Base-by-base conservation (phyloP, 2,329 filamentous ascomycete genomes). In the Fusarium xylarioides region DNA sequence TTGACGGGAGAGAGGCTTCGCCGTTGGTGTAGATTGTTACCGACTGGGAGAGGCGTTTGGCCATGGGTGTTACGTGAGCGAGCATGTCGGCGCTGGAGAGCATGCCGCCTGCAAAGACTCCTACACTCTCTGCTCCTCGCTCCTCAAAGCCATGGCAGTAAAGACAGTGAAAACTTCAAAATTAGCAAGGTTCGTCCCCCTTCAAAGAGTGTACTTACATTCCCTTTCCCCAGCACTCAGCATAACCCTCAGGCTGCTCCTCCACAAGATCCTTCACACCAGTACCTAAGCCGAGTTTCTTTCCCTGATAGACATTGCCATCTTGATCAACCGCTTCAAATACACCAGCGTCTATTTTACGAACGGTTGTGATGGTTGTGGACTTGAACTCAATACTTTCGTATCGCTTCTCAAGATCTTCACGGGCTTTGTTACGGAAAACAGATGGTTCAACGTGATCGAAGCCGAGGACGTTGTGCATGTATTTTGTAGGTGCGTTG, bases 131-230 rank as follows among this genome's bases (percentile, higher is more conserved):
- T 6, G 79, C 77, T 4, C 86, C 87, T 19, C 85, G 82, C 56
- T 90, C 86, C 69, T 91, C 89, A 76, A 84, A 91, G 9, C 89
- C 89, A 70, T 90, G 84, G 77, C 88, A 91, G 73, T 87, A 89
- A 3, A 91, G 83, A 71, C 88, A 91, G 73, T 90, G 88, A 71
- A 88, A 90, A 49, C 84, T 46, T 30, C 1, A 26, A 3, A 16
- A 32, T 76, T 32, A 72, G 63, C 26, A 34, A 49, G 15, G 55
- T 42, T 42, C 21, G 34, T 35, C 15, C 4, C 7, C 19, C 8
- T 23, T 2, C 7, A 11, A 15, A 38, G 16, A 21, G 21, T 7
- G 23, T 12, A 80, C 83, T 81, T 70, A 88, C 85, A 88, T 86
- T 35, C 83, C 83, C 49, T 77, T 80, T 14, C 82, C 86, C 88